A percentile compares a stretch with the other conserved stretches of the same genome.
Evolutionary conservation across 23 red algal species (phyloP).

Genomic region (Gracilariopsis chorda): DNA sequence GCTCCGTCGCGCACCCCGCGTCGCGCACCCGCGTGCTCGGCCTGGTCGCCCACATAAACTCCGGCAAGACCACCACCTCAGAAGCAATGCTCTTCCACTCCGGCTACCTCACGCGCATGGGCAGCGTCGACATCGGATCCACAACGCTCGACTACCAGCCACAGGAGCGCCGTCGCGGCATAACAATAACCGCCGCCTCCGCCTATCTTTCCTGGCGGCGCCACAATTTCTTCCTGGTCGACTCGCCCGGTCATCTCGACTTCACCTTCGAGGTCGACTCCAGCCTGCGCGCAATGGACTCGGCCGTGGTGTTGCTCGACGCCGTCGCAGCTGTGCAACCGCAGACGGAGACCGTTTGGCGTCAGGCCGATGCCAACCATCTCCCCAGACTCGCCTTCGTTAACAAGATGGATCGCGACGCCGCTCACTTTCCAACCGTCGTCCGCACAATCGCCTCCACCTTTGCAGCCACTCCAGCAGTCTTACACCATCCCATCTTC

Average conservation of each 20-base stretch:
- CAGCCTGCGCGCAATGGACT: slow-evolving; percentile 89
- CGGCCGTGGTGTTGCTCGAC: slow-evolving; percentile 83
- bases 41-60: slow-evolving; percentile 93
- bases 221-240: slow-evolving; percentile 83
- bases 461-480: background rate
- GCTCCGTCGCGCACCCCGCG: no score
- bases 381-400: slow-evolving; percentile 85
- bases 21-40: slow-evolving; percentile 62
- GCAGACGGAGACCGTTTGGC: slow-evolving; percentile 95
- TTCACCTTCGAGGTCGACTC: slow-evolving; percentile 98
- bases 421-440: slow-evolving; percentile 41
- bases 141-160: slow-evolving; percentile 88
- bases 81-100: slow-evolving; percentile 91
- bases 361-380: slow-evolving; percentile 75
- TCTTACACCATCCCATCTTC: slow-evolving; percentile 46
- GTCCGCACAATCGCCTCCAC: background rate
- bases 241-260: slow-evolving; percentile 98
- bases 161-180: slow-evolving; percentile 91
- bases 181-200: slow-evolving; percentile 90
- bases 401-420: slow-evolving; percentile 97
- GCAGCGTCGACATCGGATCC: slow-evolving; percentile 85
- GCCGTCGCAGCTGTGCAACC: slow-evolving; percentile 93
- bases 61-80: slow-evolving; percentile 94
- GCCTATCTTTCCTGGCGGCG: slow-evolving; percentile 65
- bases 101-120: slow-evolving; percentile 71